These are phyloP conservation scores for Agaricus blazei DNA, from an alignment of 768 basidiomycete species.

Conservation along the genomic window DNA sequence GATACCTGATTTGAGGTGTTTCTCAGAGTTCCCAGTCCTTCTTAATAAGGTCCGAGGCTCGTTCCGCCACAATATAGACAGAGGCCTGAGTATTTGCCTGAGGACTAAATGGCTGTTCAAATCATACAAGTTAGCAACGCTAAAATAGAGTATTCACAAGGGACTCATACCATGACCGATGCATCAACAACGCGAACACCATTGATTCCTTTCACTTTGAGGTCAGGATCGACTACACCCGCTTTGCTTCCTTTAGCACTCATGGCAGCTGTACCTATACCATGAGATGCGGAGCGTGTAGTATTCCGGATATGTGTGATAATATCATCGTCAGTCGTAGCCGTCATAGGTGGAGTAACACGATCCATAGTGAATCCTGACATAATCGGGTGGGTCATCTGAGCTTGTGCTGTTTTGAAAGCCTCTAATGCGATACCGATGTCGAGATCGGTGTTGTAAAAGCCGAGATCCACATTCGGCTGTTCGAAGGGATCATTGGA, in stretches of 20 bases:
- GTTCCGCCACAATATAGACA: slow-evolving; percentile 28
- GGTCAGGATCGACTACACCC: slow-evolving; percentile 27
- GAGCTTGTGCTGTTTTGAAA: slow-evolving; percentile 10
- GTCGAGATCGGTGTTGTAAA: slow-evolving; percentile 26
- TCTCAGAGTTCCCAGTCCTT: not conserved
- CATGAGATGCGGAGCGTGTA: slow-evolving; percentile 18
- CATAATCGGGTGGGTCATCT: slow-evolving; percentile 17
- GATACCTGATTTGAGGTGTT: too few relatives aligned
- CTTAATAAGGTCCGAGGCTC: slow-evolving; percentile 15
- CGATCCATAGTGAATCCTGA: slow-evolving; percentile 17
- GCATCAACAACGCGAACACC: slow-evolving; percentile 29
- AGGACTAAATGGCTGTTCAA: slow-evolving; percentile 20
- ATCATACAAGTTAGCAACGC: not conserved
- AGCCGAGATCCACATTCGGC: slow-evolving; percentile 42
- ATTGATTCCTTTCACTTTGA: slow-evolving; percentile 22
- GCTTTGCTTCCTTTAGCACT: slow-evolving; percentile 13
- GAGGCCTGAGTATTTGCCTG: slow-evolving; percentile 28
- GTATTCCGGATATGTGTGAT: slow-evolving; percentile 14
- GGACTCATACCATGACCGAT: not conserved
- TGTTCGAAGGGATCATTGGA: slow-evolving; percentile 34
- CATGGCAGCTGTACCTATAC: slow-evolving; percentile 22
- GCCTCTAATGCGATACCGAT: not conserved
- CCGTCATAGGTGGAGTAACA: slow-evolving; percentile 1
- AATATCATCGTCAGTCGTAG: slow-evolving; percentile 17
- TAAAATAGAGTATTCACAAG: not conserved